phyloP scores from a whole-genome alignment of 768 basidiomycete species.

The Podaxis carcinomalis region DNA sequence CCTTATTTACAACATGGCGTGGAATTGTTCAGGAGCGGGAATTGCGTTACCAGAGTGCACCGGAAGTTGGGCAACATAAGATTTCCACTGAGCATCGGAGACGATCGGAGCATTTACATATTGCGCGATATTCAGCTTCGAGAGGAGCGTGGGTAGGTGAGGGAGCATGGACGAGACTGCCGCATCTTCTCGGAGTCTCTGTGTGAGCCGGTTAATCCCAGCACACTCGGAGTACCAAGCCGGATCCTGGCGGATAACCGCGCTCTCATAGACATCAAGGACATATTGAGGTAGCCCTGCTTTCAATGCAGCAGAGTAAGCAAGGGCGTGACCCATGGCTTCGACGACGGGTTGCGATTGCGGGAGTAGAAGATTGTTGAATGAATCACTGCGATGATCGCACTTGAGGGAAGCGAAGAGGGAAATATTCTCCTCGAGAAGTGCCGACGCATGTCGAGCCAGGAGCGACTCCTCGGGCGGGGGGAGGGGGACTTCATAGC shows the following conservation, averaged over 20 bases:
- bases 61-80: constrained; percentile 35
- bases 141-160: constrained; percentile 35
- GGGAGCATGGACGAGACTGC: constrained; percentile 42
- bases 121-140: constrained; percentile 40
- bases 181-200: constrained; percentile 43
- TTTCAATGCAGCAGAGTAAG: constrained; percentile 49
- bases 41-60: constrained; percentile 39
- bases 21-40: constrained; percentile 32
- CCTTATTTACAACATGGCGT: constrained; percentile 35
- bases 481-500: constrained; percentile 49
- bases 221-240: constrained; percentile 58
- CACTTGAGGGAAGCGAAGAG: constrained; percentile 32
- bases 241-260: constrained; percentile 47
- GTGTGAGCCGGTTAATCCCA: constrained; percentile 41
- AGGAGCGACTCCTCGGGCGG: constrained; percentile 46
- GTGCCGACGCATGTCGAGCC: constrained; percentile 41
- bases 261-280: constrained; percentile 52
- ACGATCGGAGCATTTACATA: constrained; percentile 53
- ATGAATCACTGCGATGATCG: constrained; percentile 46
- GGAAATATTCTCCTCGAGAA: constrained; percentile 42
- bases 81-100: constrained; percentile 46
- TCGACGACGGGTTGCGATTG: constrained; percentile 49
- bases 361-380: constrained; percentile 52
- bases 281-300: constrained; percentile 42
- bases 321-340: constrained; percentile 61